A percentile compares a stretch with the other conserved stretches of the same genome.
These are phyloP conservation scores for Skeletonema potamos DNA, from an alignment of 108 stramenopile genomes.

Conservation along the genomic window DNA sequence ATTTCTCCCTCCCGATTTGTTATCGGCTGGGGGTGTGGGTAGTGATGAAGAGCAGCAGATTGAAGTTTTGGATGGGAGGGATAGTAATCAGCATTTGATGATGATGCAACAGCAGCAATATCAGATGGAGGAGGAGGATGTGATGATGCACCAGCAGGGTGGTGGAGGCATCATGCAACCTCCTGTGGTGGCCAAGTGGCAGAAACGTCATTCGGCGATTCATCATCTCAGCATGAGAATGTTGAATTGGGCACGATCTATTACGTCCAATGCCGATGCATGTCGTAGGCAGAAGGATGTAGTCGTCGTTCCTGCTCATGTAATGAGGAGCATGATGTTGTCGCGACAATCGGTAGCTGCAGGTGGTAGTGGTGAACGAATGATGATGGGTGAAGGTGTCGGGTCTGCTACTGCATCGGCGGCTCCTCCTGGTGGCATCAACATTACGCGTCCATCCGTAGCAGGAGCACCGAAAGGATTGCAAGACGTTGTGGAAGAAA, in stretches of 20 bases:
- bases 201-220: conserved; percentile 45
- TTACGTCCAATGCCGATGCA: conserved; percentile 32
- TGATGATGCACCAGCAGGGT: not conserved
- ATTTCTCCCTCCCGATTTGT: conserved; percentile 29
- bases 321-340: conserved; percentile 2
- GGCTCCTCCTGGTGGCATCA: not conserved
- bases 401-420: not conserved
- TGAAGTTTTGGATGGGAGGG: conserved; percentile 33
- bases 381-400: not conserved
- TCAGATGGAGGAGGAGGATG: not conserved
- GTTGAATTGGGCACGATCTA: conserved; percentile 45
- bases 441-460: not conserved
- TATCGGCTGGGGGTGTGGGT: conserved; percentile 10
- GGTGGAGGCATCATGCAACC: too few relatives aligned
- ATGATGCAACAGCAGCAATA: conserved; percentile 3
- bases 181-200: conserved; percentile 42
- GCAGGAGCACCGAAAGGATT: not conserved
- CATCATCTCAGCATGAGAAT: conserved; percentile 42
- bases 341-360: not conserved
- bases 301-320: conserved; percentile 24
- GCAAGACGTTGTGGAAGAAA: not conserved
- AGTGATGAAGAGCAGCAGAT: conserved; percentile 33
- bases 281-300: conserved; percentile 34
- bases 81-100: not conserved
- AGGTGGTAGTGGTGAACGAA: not conserved